Evolutionary conservation across 2,329 filamentous ascomycete species (phyloP).

Genomic region (Graphiopsis chlorocephala): DNA sequence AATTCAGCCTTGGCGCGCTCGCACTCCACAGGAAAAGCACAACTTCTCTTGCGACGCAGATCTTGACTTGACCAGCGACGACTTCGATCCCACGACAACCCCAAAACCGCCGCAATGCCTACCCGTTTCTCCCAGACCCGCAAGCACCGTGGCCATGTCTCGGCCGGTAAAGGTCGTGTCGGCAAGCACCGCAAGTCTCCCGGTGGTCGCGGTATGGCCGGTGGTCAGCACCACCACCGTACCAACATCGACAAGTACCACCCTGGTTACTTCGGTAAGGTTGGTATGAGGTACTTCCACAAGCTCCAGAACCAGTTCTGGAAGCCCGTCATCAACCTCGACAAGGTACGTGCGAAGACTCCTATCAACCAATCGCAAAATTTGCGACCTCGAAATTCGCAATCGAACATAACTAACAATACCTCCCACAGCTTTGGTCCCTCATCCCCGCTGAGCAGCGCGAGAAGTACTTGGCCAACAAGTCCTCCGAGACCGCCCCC

Average conservation of each 20-base stretch:
- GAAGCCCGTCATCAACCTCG: conserved; percentile 98
- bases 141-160: conserved; percentile 95
- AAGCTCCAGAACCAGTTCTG: conserved; percentile 93
- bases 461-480: conserved; percentile 82
- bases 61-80: conserved; percentile 8
- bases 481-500: conserved; percentile 88
- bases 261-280: conserved; percentile 98
- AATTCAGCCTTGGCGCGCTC: neutral
- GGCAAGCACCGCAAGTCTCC: conserved; percentile 96
- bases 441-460: conserved; percentile 91
- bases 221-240: conserved; percentile 98
- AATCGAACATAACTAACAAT: conserved; percentile 2
- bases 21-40: conserved; percentile 11
- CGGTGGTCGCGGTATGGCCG: conserved; percentile 80
- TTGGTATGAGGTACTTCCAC: conserved; percentile 70
- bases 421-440: conserved; percentile 72
- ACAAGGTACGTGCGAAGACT: conserved; percentile 67
- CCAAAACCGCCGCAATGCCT: conserved; percentile 58
- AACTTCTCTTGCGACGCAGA: neutral
- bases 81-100: conserved; percentile 12
- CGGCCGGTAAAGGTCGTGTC: conserved; percentile 95
- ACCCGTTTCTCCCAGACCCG: conserved; percentile 72
- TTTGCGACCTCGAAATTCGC: neutral
- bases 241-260: conserved; percentile 94
- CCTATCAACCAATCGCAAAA: neutral